Percentiles rank a stretch among this genome's conserved stretches.
phyloP scores from a whole-genome alignment of 2,329 filamentous ascomycete species.

The Phialemonium atrogriseum region DNA sequence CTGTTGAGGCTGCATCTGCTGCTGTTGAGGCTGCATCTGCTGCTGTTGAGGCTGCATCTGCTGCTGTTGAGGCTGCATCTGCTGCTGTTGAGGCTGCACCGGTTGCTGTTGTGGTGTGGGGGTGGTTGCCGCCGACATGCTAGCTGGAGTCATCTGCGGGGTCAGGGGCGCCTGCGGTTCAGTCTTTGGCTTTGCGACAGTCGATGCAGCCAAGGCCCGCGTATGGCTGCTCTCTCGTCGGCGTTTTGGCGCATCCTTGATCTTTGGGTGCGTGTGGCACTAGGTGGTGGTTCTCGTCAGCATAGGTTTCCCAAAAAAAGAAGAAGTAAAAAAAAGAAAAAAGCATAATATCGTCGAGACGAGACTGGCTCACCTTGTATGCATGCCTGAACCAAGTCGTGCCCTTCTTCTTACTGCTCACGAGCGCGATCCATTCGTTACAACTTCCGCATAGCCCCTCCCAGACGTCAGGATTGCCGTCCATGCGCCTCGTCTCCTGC shows the following conservation, averaged over 20 bases:
- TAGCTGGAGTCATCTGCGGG: conserved; percentile 33
- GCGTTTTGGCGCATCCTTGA: conserved; percentile 63
- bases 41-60: conserved; percentile 10
- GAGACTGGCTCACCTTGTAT: conserved; percentile 58
- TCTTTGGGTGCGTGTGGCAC: conserved; percentile 65
- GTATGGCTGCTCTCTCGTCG: conserved; percentile 53
- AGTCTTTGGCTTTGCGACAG: conserved; percentile 37
- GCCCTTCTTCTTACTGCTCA: conserved; percentile 86
- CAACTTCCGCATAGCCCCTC: conserved; percentile 72
- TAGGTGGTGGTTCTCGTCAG: conserved; percentile 17
- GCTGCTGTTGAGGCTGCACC: conserved; percentile 13
- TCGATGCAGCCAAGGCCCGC: conserved; percentile 30
- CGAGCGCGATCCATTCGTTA: conserved; percentile 71
- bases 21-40: conserved; percentile 10
- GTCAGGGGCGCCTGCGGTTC: conserved; percentile 33
- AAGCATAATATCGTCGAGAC: too few species aligned
- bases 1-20: conserved; percentile 11
- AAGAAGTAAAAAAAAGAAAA: too few species aligned
- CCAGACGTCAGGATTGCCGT: conserved; percentile 75
- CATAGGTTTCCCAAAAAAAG: neutral
- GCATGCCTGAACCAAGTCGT: conserved; percentile 87
- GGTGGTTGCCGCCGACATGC: conserved; percentile 26
- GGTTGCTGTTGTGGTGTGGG: conserved; percentile 24
- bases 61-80: conserved; percentile 18
- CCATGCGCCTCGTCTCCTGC: conserved; percentile 65